Percentiles rank a stretch among this genome's conserved stretches.
phyloP scores from a whole-genome alignment of 306 rosid genomes.

The Quercus cerris region DNA sequence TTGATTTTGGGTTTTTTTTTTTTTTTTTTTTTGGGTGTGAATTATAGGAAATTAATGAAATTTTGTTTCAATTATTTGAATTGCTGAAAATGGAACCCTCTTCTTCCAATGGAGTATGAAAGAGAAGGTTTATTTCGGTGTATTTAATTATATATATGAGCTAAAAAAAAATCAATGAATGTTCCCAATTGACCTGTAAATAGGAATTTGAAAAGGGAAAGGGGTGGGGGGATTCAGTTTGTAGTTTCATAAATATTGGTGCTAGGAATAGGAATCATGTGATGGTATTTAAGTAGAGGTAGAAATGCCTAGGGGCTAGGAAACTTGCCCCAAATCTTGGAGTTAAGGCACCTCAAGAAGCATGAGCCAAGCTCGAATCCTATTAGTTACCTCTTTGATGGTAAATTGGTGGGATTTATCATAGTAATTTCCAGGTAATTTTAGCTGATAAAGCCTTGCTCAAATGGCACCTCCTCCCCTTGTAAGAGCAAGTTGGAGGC shows the following conservation, averaged over 20 bases:
- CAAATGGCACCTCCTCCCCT: too few relatives aligned
- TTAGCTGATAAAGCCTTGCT: background rate
- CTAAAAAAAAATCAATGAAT: too few relatives aligned
- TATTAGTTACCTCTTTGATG: background rate
- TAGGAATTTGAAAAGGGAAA: too few relatives aligned
- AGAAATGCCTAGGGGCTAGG: background rate
- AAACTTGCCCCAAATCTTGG: background rate
- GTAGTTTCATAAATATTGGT: too few relatives aligned
- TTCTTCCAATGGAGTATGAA: too few relatives aligned
- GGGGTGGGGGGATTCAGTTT: too few relatives aligned
- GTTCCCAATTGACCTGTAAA: too few relatives aligned
- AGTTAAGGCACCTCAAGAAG: background rate
- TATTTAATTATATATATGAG: too few relatives aligned
- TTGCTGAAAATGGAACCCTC: background rate
- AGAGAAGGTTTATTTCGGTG: too few relatives aligned
- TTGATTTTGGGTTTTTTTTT: background rate
- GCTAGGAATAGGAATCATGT: too few relatives aligned
- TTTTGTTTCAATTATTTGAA: too few relatives aligned
- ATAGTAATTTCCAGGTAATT: background rate
- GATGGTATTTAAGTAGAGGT: background rate
- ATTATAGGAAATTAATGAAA: background rate
- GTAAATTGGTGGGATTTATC: background rate
- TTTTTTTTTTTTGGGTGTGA: background rate
- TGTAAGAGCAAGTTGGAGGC: too few relatives aligned
- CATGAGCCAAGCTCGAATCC: background rate